Evolutionary conservation across 1,284 basidiomycete species (phyloP).

Genomic region (Cystobasidiaceae sp.): DNA sequence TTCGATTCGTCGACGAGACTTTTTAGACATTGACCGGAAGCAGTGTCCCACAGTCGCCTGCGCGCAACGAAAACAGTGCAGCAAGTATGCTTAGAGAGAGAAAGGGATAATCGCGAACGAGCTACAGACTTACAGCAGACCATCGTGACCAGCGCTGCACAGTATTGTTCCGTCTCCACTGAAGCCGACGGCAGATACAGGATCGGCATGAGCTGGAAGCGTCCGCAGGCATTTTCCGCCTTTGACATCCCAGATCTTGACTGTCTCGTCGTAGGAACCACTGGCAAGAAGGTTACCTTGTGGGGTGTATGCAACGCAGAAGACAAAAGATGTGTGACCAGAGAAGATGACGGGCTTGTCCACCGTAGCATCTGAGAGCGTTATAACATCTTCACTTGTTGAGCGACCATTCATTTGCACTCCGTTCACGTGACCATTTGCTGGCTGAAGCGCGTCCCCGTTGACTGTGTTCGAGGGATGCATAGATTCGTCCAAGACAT

Average conservation of each 20-base stretch:
- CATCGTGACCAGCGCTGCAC: conserved; percentile 90
- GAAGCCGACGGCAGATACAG: conserved; percentile 87
- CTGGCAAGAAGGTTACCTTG: conserved; percentile 56
- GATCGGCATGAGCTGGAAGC: conserved; percentile 91
- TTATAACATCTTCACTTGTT: conserved; percentile 1
- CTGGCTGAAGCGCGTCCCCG: too few species aligned
- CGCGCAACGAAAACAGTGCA: not conserved
- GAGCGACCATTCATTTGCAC: not conserved
- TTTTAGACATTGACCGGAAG: conserved; percentile 93
- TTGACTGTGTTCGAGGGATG: not conserved
- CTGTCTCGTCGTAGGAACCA: conserved; percentile 94
- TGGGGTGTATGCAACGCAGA: conserved; percentile 23
- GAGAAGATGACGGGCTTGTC: conserved; percentile 55
- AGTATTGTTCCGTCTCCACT: conserved; percentile 91
- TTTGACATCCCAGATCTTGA: conserved; percentile 94
- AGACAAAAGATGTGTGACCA: conserved; percentile 28
- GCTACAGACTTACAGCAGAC: conserved; percentile 69
- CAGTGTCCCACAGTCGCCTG: conserved; percentile 93
- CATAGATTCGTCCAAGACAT: conserved; percentile 7
- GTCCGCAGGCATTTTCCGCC: conserved; percentile 79
- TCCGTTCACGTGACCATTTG: not conserved
- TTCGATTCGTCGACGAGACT: conserved; percentile 94
- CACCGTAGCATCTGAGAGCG: conserved; percentile 45
- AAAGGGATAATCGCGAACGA: not conserved
- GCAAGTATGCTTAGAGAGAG: not conserved